Evolutionary conservation across 1,139 yeast genomes (phyloP).

Genomic region (Saccharomycopsis crataegensis): DNA sequence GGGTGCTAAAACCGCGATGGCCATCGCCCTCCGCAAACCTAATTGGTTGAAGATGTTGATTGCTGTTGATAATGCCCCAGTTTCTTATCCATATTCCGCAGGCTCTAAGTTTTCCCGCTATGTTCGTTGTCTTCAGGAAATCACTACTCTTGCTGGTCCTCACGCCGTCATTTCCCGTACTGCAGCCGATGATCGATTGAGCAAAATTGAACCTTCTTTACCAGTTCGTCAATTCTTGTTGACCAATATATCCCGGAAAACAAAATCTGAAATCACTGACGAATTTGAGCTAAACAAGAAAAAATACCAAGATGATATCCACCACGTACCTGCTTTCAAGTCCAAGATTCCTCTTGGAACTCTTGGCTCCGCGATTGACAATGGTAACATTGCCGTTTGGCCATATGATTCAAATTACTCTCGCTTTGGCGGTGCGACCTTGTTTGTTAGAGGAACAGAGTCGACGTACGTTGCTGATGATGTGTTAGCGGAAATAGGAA

Average conservation of each 20-base stretch:
- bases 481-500: constrained; percentile 63
- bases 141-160: constrained; percentile 31
- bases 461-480: constrained; percentile 86
- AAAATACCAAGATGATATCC: constrained; percentile 20
- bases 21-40: constrained; percentile 66
- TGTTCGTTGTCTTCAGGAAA: constrained; percentile 51
- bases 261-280: constrained; percentile 24
- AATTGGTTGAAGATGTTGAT: constrained; percentile 56
- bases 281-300: constrained; percentile 25
- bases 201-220: constrained; percentile 51
- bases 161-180: constrained; percentile 5
- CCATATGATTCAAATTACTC: constrained; percentile 53
- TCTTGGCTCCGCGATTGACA: constrained; percentile 54
- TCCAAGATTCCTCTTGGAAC: constrained; percentile 64
- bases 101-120: constrained; percentile 51
- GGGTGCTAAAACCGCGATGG: constrained; percentile 97
- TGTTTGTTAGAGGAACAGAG: constrained; percentile 73
- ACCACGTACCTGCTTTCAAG: constrained; percentile 27
- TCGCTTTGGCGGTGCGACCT: constrained; percentile 63
- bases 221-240: constrained; percentile 73
- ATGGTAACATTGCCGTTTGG: constrained; percentile 68
- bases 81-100: constrained; percentile 50
- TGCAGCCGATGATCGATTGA: constrained; percentile 53
- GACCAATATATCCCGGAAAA: constrained; percentile 52
- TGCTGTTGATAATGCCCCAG: constrained; percentile 88